Base-by-base conservation (phyloP, 495 filamentous ascomycete species). In the Stereocaulon alpinum region DNA sequence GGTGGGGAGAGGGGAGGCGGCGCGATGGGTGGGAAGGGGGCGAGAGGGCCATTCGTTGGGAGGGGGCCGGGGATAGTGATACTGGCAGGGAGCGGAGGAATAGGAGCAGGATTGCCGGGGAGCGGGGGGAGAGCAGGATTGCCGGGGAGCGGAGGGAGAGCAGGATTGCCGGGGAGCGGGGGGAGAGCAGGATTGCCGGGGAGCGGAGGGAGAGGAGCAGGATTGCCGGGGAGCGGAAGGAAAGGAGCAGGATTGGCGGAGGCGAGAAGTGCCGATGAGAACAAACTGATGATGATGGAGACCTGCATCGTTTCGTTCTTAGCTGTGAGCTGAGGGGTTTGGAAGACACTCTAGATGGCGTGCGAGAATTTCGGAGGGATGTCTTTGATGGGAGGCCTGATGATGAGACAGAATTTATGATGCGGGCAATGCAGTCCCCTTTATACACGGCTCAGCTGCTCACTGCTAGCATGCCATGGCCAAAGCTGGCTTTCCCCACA, bases 161-260 rank as follows among this genome's bases (percentile, higher is more conserved):
- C 32, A 29, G 61, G 61, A 11, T 42, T 59, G 49, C 56, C 50
- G 15, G 34, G n/a, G n/a, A n/a, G n/a, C n/a, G n/a, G n/a, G n/a
- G n/a, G n/a, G n/a, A n/a, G n/a, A n/a, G n/a, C n/a, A n/a, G n/a
- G n/a, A n/a, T n/a, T n/a, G n/a, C n/a, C n/a, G 12, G 34, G 34
- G 15, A 30, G 24, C 9, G 47, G 15, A n/a, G 24, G 47, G 17
- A 30, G 15, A 6, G 27, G 29, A 0, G 9, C 32, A 29, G 61
- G 61, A 11, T 42, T 59, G 49, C n/a, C n/a, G 12, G 34, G 34
- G 15, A 30, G 24, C 9, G 47, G 15, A n/a, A 24, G 47, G 17
- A 30, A 17, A 6, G 27, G 29, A 0, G 9, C 32, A 29, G 61
- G 61, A 11, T 42, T 59, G 49, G 61, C 50, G 15, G 34, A 22